Conservation (phyloP, 179 eudicot genomes). For the Sideroxylon spinosum region DNA sequence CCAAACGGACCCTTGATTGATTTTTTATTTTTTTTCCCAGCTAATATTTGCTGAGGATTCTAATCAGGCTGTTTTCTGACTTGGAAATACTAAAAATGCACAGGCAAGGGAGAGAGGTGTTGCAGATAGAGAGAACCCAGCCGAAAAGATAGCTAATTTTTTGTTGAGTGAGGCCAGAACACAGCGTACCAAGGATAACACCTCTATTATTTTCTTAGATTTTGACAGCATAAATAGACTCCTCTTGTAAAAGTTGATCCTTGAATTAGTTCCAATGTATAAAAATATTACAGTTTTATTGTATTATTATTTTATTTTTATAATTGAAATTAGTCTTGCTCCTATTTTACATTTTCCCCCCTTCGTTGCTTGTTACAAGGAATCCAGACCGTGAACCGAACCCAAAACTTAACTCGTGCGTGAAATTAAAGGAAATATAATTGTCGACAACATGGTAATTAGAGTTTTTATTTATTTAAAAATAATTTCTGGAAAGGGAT, state of each 20-base stretch:
- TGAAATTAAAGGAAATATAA: no score
- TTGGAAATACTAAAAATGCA: not conserved
- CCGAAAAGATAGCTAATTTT: constrained; percentile 61
- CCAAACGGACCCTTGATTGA: no score
- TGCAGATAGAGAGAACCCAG: constrained; percentile 39
- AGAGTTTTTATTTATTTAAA: no score
- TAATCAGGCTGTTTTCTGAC: not conserved
- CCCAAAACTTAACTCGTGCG: no score
- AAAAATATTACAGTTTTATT: not conserved
- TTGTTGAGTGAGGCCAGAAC: constrained; percentile 81
- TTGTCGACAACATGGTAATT: no score
- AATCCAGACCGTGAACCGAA: no score
- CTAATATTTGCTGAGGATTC: not conserved
- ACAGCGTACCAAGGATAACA: constrained; percentile 88
- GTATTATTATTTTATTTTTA: not conserved
- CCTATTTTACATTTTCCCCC: not conserved
- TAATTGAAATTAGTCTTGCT: not conserved
- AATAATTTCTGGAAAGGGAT: no score
- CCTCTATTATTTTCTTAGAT: constrained; percentile 80
- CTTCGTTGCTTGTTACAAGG: not conserved
- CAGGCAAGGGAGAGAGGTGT: constrained; percentile 65
- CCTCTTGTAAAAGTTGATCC: constrained; percentile 30
- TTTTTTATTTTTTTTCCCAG: not conserved
- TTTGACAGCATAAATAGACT: constrained; percentile 46
- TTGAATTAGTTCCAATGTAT: constrained; percentile 18